These are phyloP conservation scores for Aspergillus fumigatiaffinis DNA, from an alignment of 2,329 filamentous ascomycete genomes.

Conservation along the genomic window DNA sequence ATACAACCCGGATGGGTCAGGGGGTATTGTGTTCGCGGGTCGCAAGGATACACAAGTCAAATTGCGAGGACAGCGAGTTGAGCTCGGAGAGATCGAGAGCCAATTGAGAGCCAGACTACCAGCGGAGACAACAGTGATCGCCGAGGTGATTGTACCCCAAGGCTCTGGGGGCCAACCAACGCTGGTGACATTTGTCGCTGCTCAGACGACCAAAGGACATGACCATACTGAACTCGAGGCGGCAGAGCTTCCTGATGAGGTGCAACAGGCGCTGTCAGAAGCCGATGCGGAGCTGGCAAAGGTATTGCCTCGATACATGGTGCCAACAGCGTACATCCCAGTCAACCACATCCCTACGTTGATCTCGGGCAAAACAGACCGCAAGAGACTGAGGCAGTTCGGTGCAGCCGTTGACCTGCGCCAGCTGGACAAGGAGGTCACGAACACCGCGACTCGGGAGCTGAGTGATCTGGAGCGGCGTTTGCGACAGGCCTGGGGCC, in stretches of 20 bases:
- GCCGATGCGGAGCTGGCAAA: slow-evolving; percentile 22
- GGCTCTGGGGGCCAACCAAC: slow-evolving; percentile 25
- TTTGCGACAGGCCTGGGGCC: slow-evolving; percentile 33
- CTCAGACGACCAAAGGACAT: slow-evolving; percentile 18
- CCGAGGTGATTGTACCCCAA: slow-evolving; percentile 45
- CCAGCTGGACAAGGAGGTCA: slow-evolving; percentile 22
- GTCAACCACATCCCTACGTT: slow-evolving; percentile 41
- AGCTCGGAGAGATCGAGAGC: slow-evolving; percentile 41
- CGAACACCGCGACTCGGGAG: slow-evolving; percentile 15
- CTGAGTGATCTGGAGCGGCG: slow-evolving; percentile 30
- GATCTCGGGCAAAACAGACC: slow-evolving; percentile 45
- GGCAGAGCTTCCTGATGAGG: slow-evolving; percentile 13
- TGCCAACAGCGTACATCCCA: slow-evolving; percentile 42
- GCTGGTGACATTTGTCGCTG: slow-evolving; percentile 29
- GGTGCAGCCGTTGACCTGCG: slow-evolving; percentile 31
- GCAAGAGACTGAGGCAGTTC: slow-evolving; percentile 34
- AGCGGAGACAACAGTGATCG: slow-evolving; percentile 38
- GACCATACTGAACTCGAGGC: slow-evolving; percentile 14
- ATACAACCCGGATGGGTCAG: slow-evolving; percentile 37
- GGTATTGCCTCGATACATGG: slow-evolving; percentile 31
- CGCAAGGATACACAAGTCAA: slow-evolving; percentile 42
- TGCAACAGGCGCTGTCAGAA: slow-evolving; percentile 14
- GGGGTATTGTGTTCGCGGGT: slow-evolving; percentile 35
- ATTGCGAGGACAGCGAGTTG: slow-evolving; percentile 41
- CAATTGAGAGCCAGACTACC: slow-evolving; percentile 28